These are phyloP conservation scores for Tubosaeta brunneosetosa DNA, from an alignment of 768 basidiomycete genomes.

Conservation along the genomic window DNA sequence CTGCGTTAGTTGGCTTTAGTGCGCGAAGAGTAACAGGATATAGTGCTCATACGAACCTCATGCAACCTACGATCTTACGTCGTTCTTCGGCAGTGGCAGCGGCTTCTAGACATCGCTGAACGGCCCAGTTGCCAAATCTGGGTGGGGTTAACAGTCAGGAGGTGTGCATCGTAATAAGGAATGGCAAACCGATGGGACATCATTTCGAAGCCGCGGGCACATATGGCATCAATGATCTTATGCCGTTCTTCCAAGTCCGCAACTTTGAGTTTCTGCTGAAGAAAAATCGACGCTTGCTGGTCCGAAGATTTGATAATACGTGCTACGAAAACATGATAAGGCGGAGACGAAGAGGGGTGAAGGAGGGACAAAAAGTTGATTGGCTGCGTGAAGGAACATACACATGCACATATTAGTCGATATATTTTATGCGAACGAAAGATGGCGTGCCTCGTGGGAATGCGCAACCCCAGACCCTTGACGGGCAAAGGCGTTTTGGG, in stretches of 20 bases:
- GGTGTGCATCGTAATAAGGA: background rate
- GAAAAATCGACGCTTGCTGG: conserved; percentile 86
- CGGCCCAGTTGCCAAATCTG: conserved; percentile 92
- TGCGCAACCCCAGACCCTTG: conserved; percentile 25
- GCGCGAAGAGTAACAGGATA: conserved; percentile 6
- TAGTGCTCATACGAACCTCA: conserved; percentile 50
- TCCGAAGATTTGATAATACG: conserved; percentile 88
- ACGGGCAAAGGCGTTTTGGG: conserved; percentile 25
- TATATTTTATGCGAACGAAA: conserved; percentile 1
- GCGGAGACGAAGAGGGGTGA: conserved; percentile 81
- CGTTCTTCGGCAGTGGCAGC: conserved; percentile 70
- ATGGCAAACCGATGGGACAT: conserved; percentile 72
- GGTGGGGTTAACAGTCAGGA: conserved; percentile 8
- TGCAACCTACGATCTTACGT: conserved; percentile 78
- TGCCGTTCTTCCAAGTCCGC: conserved; percentile 71
- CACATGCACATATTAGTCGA: conserved; percentile 16
- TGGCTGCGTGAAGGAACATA: conserved; percentile 44
- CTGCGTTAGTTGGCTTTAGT: conserved; percentile 32
- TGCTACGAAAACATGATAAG: conserved; percentile 75
- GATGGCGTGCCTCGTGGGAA: conserved; percentile 49
- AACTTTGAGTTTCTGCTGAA: conserved; percentile 87
- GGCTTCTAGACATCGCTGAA: conserved; percentile 81
- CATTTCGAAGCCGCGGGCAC: conserved; percentile 82
- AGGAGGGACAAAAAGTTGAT: conserved; percentile 86
- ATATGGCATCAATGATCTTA: conserved; percentile 86